These are phyloP conservation scores for Candida chauliodis DNA, from an alignment of 805 yeast genomes.

Conservation along the genomic window DNA sequence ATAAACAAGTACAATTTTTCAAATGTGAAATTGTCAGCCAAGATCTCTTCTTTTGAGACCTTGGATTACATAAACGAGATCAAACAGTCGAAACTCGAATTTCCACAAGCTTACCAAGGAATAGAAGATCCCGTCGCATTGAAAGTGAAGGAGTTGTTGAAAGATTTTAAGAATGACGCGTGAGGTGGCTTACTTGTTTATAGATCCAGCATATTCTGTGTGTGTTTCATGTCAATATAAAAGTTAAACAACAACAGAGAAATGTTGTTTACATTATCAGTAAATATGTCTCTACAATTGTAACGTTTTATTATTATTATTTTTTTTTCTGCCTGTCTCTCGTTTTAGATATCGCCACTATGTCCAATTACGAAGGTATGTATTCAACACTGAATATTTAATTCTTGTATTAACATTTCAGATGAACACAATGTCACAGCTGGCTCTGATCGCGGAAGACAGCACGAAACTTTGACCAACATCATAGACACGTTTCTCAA, in stretches of 20 bases:
- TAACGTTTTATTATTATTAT: no score
- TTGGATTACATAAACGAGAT: constrained; percentile 25
- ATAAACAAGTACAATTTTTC: constrained; percentile 71
- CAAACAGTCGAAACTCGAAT: constrained; percentile 25
- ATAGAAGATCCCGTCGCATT: constrained; percentile 49
- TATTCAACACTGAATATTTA: neutral
- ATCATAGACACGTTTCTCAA: constrained; percentile 35
- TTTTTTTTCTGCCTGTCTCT: no score
- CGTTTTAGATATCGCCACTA: constrained; percentile 11
- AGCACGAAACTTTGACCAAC: constrained; percentile 28
- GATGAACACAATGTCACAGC: constrained; percentile 36
- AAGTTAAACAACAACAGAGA: no score
- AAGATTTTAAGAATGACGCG: constrained; percentile 61
- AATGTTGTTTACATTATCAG: no score
- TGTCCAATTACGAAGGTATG: constrained; percentile 48
- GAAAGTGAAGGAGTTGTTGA: constrained; percentile 68
- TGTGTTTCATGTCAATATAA: no score
- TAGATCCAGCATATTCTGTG: no score
- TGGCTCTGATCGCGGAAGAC: constrained; percentile 15
- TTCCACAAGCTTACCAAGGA: constrained; percentile 33
- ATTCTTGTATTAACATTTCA: constrained; percentile 16
- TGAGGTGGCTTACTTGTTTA: no score
- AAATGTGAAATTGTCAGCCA: constrained; percentile 82
- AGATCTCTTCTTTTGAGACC: constrained; percentile 40
- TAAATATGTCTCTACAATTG: no score